Base-by-base conservation (phyloP, 257 asterid genomes). In the Lycium barbarum region DNA sequence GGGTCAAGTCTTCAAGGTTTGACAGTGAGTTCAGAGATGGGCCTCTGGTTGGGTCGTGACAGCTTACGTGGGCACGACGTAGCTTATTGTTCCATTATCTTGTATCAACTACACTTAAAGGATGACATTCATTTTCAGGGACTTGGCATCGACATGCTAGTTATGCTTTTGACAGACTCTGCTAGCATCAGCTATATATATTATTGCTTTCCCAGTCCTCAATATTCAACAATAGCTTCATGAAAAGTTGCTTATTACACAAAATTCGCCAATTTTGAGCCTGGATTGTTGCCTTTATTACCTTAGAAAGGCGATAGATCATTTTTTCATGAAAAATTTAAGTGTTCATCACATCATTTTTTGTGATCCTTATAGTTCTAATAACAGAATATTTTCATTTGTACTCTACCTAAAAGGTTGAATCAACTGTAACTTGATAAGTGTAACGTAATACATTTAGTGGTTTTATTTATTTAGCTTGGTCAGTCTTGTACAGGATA, bases 101-200 rank as follows among this genome's bases (percentile, higher is more conserved):
- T 26, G 33, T 26, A 26, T 26, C 33, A 26, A 26, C 33, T 26
- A 26, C 33, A 26, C 33, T 26, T 26, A 26, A 26, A 26, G 33
- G 33, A 26, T 26, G 33, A 12, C 62, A 12, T 72, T 71, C 71
- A 17, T 68, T 81, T 82, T 18, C 95, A 94, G 98, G 99, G 99
- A 35, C 96, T 96, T 51, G 99, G 98, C 40, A 92, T 96, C 55
- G 99, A 96, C 90, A 88, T 98, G 90, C 97, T 96, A 63, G 98
- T 93, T 63, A 95, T 95, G 98, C 93, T 93, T 78, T 86, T 95
- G 84, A 95, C 98, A 13, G 89, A 93, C 92, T 92, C 98, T 9
- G 93, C 95, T 9, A 95, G 98, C 82, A 93, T 95, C 81, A 96
- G 97, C 6, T n/a, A n/a, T n/a, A n/a, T 98, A 93, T 85, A 98